Evolutionary conservation across 108 stramenopile genomes (phyloP).

Genomic region (Conticribra weissflogii): DNA sequence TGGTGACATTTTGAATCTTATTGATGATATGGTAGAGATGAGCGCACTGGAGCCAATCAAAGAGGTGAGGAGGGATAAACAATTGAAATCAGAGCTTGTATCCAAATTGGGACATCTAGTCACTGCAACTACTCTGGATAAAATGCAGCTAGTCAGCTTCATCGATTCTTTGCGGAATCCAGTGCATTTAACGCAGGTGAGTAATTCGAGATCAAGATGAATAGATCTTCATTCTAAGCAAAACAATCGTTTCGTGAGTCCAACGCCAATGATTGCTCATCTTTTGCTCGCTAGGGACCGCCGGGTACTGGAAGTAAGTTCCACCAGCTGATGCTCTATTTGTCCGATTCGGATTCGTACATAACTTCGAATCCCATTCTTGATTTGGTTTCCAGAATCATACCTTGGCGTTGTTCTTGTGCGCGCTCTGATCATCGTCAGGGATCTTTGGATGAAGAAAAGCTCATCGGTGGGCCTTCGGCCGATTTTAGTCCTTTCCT

Average conservation of each 20-base stretch:
- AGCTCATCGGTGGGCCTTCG: conserved; percentile 31
- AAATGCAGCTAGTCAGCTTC: conserved; percentile 44
- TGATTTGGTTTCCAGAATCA: background rate
- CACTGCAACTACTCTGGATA: conserved; percentile 37
- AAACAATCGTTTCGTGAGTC: too few species aligned
- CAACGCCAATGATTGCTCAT: background rate
- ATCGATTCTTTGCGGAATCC: conserved; percentile 46
- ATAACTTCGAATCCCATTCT: too few species aligned
- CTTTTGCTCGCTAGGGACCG: conserved; percentile 17
- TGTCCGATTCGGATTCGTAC: too few species aligned
- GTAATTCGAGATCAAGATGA: too few species aligned
- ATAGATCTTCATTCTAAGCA: too few species aligned
- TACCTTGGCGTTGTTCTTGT: conserved; percentile 54
- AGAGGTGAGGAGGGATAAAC: conserved; percentile 42
- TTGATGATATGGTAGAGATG: conserved; percentile 30
- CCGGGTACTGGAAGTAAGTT: conserved; percentile 30
- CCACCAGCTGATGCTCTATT: too few species aligned
- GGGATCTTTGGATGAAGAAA: conserved; percentile 34
- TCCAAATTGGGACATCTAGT: conserved; percentile 22
- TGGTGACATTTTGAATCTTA: conserved; percentile 14
- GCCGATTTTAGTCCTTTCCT: conserved; percentile 51
- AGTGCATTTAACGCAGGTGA: conserved; percentile 45
- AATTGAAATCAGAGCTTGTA: conserved; percentile 10
- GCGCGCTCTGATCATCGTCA: conserved; percentile 41
- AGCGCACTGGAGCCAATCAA: conserved; percentile 46